Base-by-base conservation (phyloP, 179 eudicot species). In the Actinidia polygama region DNA sequence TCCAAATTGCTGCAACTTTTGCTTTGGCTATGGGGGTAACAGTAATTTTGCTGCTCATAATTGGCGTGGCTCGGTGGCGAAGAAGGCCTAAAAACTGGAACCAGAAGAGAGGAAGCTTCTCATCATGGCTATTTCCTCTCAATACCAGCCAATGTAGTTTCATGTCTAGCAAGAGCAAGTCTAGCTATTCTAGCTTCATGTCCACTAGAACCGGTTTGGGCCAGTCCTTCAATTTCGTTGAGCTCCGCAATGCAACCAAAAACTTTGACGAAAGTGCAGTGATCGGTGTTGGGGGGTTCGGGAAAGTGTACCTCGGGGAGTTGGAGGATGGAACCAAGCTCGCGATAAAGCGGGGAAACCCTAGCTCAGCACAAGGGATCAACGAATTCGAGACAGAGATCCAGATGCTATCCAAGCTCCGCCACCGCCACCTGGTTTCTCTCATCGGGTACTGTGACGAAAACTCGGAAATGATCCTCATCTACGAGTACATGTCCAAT, bases 231-330 rank as follows among this genome's bases (percentile, higher is more conserved):
- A 85, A 88, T 51, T 85, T 96, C 46, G 81, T 46, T 23, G 94
- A 96, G 75, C 50, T 93, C 24, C 88, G 89, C 26, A 87, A 86
- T 8, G 98, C 99, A 44, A 87, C 95, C 0, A 91, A 85, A 49
- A 91, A 91, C 69, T 96, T 91, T 21, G 98, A 96, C 47, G 98
- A 93, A 68, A 85, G 83, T 0, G 93, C 85, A 4, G 95, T 91
- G 26, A 90, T 96, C 4, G 98, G 98, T 2, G 92, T 96, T 19
- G 98, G 98, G n/a, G 98, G 98, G 9, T 95, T 95, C 21, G 99
- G 99, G 0, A 95, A 95, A 79, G 98, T 96, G 21, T 93, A 93
- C 81, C 80, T 95, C 7, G 99, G 98, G 9, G 91, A 87, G 66
- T 53, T 86, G 18, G 92, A 90, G 10, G 94, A 90, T 21, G 98